Evolutionary conservation across 2,329 filamentous ascomycete genomes (phyloP).

Genomic region (Claviceps cyperi): DNA sequence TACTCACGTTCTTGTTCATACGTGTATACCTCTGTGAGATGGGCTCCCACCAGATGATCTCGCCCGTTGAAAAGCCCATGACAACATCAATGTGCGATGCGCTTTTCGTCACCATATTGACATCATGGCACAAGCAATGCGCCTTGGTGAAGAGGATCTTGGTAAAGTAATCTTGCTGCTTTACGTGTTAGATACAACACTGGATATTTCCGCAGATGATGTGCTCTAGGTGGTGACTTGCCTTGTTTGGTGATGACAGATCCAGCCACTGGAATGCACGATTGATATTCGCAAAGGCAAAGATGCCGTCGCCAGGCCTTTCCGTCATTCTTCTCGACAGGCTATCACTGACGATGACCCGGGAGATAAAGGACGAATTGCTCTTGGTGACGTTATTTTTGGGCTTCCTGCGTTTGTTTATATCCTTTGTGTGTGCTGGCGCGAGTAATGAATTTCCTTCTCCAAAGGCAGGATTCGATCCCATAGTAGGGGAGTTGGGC

Average conservation of each 20-base stretch:
- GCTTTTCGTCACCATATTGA: conserved; percentile 72
- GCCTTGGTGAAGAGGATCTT: conserved; percentile 97
- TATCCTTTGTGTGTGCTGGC: conserved; percentile 50
- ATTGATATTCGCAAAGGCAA: conserved; percentile 91
- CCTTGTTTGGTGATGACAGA: conserved; percentile 59
- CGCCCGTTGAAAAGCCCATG: conserved; percentile 90
- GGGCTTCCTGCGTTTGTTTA: conserved; percentile 74
- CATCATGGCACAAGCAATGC: conserved; percentile 86
- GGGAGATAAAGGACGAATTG: conserved; percentile 96
- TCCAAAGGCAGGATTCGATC: conserved; percentile 57
- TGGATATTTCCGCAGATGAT: background rate
- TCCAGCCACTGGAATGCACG: conserved; percentile 94
- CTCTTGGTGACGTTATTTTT: conserved; percentile 98
- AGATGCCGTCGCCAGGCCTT: conserved; percentile 62
- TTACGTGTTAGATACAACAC: conserved; percentile 12
- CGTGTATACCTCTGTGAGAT: conserved; percentile 91
- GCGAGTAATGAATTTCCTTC: conserved; percentile 67
- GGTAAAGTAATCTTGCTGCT: conserved; percentile 71
- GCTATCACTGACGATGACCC: conserved; percentile 80
- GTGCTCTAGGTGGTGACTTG: conserved; percentile 13
- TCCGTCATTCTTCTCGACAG: conserved; percentile 68
- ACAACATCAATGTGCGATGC: conserved; percentile 73
- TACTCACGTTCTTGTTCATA: conserved; percentile 78
- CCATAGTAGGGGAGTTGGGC: conserved; percentile 25
- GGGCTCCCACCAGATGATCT: conserved; percentile 98